These are phyloP conservation scores for Solanum lignicaule DNA, from an alignment of 257 asterid genomes.

Conservation along the genomic window DNA sequence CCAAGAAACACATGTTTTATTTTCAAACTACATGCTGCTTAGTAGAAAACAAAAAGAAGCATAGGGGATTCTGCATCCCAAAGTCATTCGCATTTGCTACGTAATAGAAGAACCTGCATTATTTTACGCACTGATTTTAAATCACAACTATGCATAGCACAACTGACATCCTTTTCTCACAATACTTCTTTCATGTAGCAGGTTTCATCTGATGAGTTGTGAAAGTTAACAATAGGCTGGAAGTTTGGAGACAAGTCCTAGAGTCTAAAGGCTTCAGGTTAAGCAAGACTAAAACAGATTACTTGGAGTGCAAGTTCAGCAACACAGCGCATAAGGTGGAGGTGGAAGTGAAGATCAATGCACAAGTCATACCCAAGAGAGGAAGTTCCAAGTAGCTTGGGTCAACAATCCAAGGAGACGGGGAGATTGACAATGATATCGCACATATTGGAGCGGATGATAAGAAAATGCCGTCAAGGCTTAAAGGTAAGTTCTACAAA, in stretches of 20 bases:
- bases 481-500: background rate
- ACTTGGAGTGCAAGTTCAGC: background rate
- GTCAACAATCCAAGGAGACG: background rate
- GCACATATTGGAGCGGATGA: too few species aligned
- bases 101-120: background rate
- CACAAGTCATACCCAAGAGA: background rate
- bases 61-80: background rate
- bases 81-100: background rate
- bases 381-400: background rate
- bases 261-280: background rate
- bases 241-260: background rate
- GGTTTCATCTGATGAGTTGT: background rate
- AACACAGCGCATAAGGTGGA: background rate
- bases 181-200: background rate
- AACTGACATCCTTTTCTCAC: background rate
- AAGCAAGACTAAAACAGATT: background rate
- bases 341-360: background rate
- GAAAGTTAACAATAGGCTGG: background rate
- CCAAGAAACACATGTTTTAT: background rate
- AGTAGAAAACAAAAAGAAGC: background rate
- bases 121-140: background rate
- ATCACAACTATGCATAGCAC: background rate
- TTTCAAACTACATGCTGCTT: background rate
- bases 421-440: background rate
- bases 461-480: background rate